A percentile compares a stretch with the other conserved stretches of the same genome.
These are phyloP conservation scores for Castanea mollissima DNA, from an alignment of 306 rosid genomes.

Conservation along the genomic window DNA sequence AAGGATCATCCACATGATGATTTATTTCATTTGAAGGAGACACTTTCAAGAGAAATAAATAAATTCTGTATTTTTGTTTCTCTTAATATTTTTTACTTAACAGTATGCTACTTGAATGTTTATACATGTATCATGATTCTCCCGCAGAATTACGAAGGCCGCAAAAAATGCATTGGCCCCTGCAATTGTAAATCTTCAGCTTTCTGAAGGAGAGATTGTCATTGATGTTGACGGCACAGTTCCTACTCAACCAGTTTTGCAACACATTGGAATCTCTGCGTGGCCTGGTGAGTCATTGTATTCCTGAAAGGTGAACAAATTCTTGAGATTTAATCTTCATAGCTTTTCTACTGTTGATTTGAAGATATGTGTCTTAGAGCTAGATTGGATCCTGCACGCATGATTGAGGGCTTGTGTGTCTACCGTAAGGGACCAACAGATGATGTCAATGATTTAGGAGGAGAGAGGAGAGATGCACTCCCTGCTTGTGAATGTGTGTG, in stretches of 20 bases:
- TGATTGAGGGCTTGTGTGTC: background rate
- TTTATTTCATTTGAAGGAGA: background rate
- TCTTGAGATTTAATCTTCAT: background rate
- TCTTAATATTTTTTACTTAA: background rate
- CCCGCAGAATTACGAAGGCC: constrained; percentile 65
- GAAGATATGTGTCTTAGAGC: background rate
- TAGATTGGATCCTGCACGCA: constrained; percentile 9
- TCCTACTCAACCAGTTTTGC: constrained; percentile 94
- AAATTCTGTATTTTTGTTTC: background rate
- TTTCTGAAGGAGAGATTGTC: constrained; percentile 70
- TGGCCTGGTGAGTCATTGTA: constrained; percentile 80
- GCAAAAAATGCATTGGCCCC: constrained; percentile 47
- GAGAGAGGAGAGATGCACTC: background rate
- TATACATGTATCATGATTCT: constrained; percentile 15
- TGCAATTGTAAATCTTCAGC: constrained; percentile 64
- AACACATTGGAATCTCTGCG: constrained; percentile 82
- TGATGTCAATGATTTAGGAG: background rate
- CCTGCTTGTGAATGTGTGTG: background rate
- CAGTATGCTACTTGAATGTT: background rate
- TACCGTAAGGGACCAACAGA: background rate
- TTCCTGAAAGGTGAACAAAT: constrained; percentile 5
- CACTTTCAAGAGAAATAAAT: background rate
- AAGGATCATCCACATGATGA: background rate
- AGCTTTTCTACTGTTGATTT: background rate
- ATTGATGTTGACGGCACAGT: constrained; percentile 85